Conservation (phyloP, 2,329 filamentous ascomycete genomes). For the Simplicillium aogashimaense region DNA sequence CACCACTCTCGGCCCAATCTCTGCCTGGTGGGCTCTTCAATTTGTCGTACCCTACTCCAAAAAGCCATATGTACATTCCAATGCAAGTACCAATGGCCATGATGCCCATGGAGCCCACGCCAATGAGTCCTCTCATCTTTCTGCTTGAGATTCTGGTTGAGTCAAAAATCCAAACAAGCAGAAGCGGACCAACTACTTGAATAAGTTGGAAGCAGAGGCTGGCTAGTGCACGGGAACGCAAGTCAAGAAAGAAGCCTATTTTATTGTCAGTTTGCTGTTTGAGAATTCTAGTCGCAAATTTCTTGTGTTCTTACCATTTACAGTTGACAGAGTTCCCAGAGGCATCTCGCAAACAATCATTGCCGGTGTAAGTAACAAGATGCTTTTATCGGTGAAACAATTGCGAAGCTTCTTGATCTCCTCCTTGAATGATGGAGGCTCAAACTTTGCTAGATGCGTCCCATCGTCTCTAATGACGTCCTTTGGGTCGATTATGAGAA, state of each 20-base stretch:
- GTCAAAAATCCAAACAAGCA: constrained; percentile 4
- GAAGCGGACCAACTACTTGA: constrained; percentile 2
- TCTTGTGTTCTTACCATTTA: constrained; percentile 1
- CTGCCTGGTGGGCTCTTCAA: too few relatives aligned
- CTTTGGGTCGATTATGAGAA: constrained; percentile 2
- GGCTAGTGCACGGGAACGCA: constrained; percentile 1
- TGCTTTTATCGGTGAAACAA: background rate
- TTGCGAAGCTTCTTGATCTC: constrained; percentile 2
- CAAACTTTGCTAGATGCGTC: background rate
- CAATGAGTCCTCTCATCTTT: constrained; percentile 1
- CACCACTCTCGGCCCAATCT: too few relatives aligned
- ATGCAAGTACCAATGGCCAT: constrained; percentile 2
- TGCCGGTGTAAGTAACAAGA: constrained; percentile 1
- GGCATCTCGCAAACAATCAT: constrained; percentile 5
- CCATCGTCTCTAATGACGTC: constrained; percentile 2
- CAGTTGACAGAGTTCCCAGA: constrained; percentile 1
- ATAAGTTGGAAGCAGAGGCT: constrained; percentile 2
- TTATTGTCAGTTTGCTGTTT: too few relatives aligned
- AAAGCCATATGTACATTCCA: constrained; percentile 1
- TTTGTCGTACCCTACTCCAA: too few relatives aligned
- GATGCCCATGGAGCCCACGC: constrained; percentile 1
- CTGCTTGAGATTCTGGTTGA: background rate
- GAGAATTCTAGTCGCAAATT: too few relatives aligned
- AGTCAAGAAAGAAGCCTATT: constrained; percentile 1
- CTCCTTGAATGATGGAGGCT: background rate